Evolutionary conservation across 202 grass and related monocot genomes (phyloP), one percentile per base, ranked within the genome.

Genomic region (Setaria viridis): DNA sequence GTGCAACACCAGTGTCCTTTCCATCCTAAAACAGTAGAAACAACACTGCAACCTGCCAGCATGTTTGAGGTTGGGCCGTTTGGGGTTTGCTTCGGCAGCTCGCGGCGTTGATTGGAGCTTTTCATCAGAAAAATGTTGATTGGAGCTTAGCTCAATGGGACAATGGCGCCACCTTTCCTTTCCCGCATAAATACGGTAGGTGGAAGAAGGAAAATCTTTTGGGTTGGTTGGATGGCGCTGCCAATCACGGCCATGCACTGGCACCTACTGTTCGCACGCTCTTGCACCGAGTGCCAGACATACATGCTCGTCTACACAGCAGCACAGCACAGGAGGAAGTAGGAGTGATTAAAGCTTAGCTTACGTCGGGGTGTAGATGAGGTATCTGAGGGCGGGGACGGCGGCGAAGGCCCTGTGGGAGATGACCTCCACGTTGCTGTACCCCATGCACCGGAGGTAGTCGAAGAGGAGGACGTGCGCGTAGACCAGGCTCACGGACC

Each of bases 371-470:
- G 93, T 94, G 85, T 98, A 95, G 78, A 98, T 70, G 72, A 98
- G 72, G 90, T 98, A 98, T 88, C 77, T 86, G 70, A 98, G 84
- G 2, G 76, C 9, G 9, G 96, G 93, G 13, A 84, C 68, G 37
- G 84, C 78, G 50, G 82, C 45, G 66, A 95, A 95, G 1, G 73
- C 7, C 74, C 14, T 48, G 67, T 88, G 86, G 7, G 91, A 85
- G 14, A 98, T 51, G 62, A 94, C 77, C 86, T 98, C 96, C 39
- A 98, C 96, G 84, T 98, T 98, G 88, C 91, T 88, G 82, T 98
- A 90, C 46, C 93, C 96, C 91, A 98, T 92, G 85, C 91, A 95
- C 35, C 91, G 42, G 7, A 98, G 77, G 56, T 76, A 91, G 75
- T 98, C 96, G 43, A 98, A 98, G 41, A 85, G 12, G 8, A 92